Conservation (phyloP, 257 asterid species). For the Leonotis leonurus region DNA sequence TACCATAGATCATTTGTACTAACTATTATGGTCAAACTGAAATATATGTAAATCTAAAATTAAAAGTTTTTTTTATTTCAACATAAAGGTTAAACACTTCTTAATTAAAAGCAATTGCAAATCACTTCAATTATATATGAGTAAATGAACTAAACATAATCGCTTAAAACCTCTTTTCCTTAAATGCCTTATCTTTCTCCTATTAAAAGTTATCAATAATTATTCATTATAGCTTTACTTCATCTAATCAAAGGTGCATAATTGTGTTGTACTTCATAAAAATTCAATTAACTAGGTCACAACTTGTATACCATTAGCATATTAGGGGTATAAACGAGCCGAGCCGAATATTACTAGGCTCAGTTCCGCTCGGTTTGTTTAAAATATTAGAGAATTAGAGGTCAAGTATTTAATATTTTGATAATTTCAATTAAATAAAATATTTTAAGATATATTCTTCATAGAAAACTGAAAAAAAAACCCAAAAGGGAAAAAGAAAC, state of each 20-base stretch:
- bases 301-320: no score
- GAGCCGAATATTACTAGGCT: no score
- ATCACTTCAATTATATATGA: background rate
- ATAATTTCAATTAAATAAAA: no score
- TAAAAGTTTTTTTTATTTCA: background rate
- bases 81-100: background rate
- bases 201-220: background rate
- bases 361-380: no score
- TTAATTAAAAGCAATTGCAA: background rate
- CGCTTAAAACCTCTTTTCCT: background rate
- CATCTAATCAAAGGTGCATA: background rate
- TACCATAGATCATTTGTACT: background rate
- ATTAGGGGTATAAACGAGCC: no score
- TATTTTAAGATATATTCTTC: no score
- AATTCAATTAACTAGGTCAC: no score
- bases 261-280: no score
- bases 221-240: background rate
- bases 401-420: no score
- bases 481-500: no score
- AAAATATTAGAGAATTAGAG: no score
- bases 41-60: background rate
- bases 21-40: background rate
- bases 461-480: no score
- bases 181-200: background rate
- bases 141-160: background rate